Base-by-base conservation (phyloP, 495 filamentous ascomycete genomes). In the Echria macrotheca region DNA sequence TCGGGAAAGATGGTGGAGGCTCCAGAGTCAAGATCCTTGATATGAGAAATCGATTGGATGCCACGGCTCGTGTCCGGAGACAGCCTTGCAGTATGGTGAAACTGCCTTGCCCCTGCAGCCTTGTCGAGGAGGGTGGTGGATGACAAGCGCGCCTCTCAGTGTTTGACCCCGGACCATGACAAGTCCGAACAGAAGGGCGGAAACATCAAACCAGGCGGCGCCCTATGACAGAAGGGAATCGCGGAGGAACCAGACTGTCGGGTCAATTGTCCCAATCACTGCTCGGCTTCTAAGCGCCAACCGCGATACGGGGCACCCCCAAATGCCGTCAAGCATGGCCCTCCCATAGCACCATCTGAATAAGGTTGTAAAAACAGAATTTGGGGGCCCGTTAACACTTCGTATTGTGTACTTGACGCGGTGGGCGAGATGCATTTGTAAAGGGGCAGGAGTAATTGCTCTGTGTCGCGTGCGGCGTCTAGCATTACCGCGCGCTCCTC, bases 251-350 rank as follows among this genome's bases (percentile, higher is more conserved):
- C 44, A 2, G 21, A 15, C 22, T 47, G 35, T 22, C 32, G 46
- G 46, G 46, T 39, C 35, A 15, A 6, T 29, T 28, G 23, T 39
- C 19, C 36, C 46, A 28, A 38, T 40, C 23, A 25, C 8, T 12
- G 11, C 18, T 12, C 29, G 19, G 31, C 44, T 25, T 19, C 9
- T 48, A 48, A 48, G 46, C 46, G 46, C 46, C 46, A 48, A 32
- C 35, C 46, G 24, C 46, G 43, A 31, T n/a, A 15, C 42, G 43
- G 11, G 15, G 44, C 29, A 46, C 44, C 44, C n/a, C 31, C 29
- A 46, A 46, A 46, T 19, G 28, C 12, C 35, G 35, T 37, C 35
- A 17, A 19, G 35, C 9, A 37, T 37, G 4, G 17, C 8, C 14
- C 17, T 15, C 11, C 7, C 31, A 35, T 5, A 29, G 26, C 26